Percentiles rank a stretch among this genome's conserved stretches.
Conservation (phyloP, 768 basidiomycete species). For the Tricholoma saponaceum region DNA sequence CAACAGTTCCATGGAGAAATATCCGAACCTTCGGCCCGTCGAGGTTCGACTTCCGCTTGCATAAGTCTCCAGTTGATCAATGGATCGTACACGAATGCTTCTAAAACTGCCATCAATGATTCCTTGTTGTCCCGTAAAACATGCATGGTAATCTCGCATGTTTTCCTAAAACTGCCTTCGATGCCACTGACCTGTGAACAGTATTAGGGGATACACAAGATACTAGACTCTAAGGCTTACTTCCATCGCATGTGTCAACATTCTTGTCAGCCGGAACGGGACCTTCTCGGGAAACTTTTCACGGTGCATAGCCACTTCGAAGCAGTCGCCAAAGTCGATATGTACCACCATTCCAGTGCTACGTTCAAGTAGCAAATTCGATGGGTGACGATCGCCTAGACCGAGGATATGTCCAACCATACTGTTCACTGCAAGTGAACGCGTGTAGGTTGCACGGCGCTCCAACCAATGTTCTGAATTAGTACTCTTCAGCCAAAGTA, state of each 20-base stretch:
- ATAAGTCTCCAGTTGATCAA: constrained; percentile 96
- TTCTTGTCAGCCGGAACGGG: constrained; percentile 95
- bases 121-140: constrained; percentile 97
- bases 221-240: constrained; percentile 36
- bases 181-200: constrained; percentile 84
- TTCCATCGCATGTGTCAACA: constrained; percentile 99
- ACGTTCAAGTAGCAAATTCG: constrained; percentile 89
- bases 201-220: constrained; percentile 5
- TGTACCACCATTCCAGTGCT: constrained; percentile 94
- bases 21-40: constrained; percentile 59
- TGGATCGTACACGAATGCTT: constrained; percentile 98
- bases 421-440: constrained; percentile 93
- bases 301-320: constrained; percentile 95
- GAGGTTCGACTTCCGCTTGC: constrained; percentile 74
- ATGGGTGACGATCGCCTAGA: constrained; percentile 96
- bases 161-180: constrained; percentile 93
- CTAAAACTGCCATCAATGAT: constrained; percentile 95
- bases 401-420: constrained; percentile 99
- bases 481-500: constrained; percentile 92
- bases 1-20: constrained; percentile 4
- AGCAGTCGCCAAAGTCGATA: constrained; percentile 97
- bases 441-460: constrained; percentile 90
- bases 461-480: constrained; percentile 99
- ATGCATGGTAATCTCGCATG: constrained; percentile 95
- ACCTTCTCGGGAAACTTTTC: constrained; percentile 99